Conservation (phyloP, 352 stramenopile genomes). For the Saprolegnia diclina region DNA sequence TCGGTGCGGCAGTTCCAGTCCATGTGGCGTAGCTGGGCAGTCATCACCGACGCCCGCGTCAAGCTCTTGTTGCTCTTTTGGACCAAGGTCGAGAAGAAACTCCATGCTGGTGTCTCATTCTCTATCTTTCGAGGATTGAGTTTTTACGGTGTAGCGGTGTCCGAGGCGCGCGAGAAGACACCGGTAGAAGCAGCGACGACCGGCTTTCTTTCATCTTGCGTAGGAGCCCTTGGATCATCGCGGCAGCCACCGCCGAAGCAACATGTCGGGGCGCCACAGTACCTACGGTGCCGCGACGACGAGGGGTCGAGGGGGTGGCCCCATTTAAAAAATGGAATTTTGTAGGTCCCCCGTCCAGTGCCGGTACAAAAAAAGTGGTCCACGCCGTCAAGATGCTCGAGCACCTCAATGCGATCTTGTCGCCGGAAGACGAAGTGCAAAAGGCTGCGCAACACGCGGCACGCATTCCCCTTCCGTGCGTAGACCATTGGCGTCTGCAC, state of each 20-base stretch:
- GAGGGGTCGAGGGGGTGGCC: not conserved
- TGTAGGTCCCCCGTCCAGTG: not conserved
- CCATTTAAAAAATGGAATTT: slow-evolving; percentile 1
- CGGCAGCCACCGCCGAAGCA: not conserved
- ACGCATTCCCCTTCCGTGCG: slow-evolving; percentile 1
- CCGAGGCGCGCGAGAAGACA: slow-evolving; percentile 30
- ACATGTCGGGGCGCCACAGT: not conserved
- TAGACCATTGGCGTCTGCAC: not conserved
- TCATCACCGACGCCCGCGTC: slow-evolving; percentile 65
- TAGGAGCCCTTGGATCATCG: not conserved
- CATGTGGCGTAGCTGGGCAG: slow-evolving; percentile 62
- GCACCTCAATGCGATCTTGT: slow-evolving; percentile 9
- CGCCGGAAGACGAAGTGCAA: slow-evolving; percentile 2
- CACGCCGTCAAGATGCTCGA: slow-evolving; percentile 8
- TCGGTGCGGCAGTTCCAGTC: slow-evolving; percentile 65
- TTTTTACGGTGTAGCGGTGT: slow-evolving; percentile 13
- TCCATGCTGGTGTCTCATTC: slow-evolving; percentile 6
- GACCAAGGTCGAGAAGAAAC: slow-evolving; percentile 55
- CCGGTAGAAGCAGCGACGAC: not conserved
- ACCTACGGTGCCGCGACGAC: not conserved
- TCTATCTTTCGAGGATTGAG: too few relatives aligned
- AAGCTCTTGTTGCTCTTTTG: slow-evolving; percentile 66
- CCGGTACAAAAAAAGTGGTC: not conserved
- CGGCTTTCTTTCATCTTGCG: not conserved
- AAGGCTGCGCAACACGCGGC: not conserved